Conservation (phyloP, 371 early-diverging fungal species). For the Actinomucor elegans region DNA sequence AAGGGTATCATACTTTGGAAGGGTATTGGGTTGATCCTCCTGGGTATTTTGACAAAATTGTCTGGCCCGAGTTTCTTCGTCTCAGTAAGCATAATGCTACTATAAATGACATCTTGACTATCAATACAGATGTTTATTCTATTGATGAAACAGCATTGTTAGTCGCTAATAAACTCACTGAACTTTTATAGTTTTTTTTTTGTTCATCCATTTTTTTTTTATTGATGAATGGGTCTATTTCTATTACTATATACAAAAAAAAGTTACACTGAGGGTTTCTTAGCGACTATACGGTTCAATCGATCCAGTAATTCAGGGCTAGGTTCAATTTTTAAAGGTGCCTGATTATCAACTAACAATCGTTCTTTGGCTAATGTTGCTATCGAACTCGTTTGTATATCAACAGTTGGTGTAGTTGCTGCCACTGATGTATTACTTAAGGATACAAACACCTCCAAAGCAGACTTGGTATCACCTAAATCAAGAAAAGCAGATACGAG, state of each 20-base stretch:
- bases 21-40: constrained; percentile 87
- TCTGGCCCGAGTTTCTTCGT: constrained; percentile 78
- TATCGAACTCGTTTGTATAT: constrained; percentile 12
- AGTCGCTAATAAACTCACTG: constrained; percentile 11
- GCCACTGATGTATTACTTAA: constrained; percentile 20
- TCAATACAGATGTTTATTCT: constrained; percentile 26
- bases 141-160: constrained; percentile 28
- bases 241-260: too few species aligned
- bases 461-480: constrained; percentile 49
- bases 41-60: constrained; percentile 78
- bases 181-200: too few species aligned
- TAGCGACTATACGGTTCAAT: constrained; percentile 21
- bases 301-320: constrained; percentile 32
- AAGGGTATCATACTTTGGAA: constrained; percentile 67
- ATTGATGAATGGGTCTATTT: too few species aligned
- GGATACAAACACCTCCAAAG: constrained; percentile 45
- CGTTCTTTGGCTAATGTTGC: constrained; percentile 23
- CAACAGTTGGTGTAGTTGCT: background rate
- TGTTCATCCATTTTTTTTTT: too few species aligned
- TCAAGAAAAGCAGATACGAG: constrained; percentile 57
- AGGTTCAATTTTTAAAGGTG: constrained; percentile 25
- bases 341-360: background rate
- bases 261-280: too few species aligned
- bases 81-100: constrained; percentile 28
- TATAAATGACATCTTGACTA: constrained; percentile 17